These are phyloP conservation scores for Heliamphora exappendiculata DNA, from an alignment of 148 eudicot genomes.

Conservation along the genomic window DNA sequence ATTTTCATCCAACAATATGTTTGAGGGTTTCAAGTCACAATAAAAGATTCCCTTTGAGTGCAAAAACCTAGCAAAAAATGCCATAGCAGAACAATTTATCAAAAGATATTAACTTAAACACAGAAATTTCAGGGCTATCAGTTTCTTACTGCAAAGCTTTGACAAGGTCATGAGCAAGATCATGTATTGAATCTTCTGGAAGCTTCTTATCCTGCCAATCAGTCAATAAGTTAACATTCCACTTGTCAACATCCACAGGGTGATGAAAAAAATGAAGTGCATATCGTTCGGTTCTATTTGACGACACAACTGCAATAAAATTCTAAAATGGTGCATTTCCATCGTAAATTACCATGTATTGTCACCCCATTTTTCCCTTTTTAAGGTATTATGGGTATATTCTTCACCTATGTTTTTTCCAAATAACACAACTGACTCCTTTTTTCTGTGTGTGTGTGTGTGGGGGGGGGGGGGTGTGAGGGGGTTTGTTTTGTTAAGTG, in stretches of 20 bases:
- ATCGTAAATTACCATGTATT: background rate
- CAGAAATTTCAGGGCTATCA: background rate
- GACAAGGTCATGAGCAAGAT: conserved; percentile 65
- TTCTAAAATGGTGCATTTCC: background rate
- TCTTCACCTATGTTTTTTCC: too few relatives aligned
- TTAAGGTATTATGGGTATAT: too few relatives aligned
- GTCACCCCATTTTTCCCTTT: background rate
- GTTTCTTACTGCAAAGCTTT: conserved; percentile 75
- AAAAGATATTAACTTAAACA: conserved; percentile 4
- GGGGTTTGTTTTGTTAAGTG: too few relatives aligned
- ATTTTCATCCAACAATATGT: conserved; percentile 88
- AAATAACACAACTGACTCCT: too few relatives aligned
- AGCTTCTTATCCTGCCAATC: conserved; percentile 70
- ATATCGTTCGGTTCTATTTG: background rate
- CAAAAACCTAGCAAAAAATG: conserved; percentile 50
- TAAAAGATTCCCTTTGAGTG: conserved; percentile 92
- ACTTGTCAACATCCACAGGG: background rate
- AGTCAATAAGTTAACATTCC: background rate
- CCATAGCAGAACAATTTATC: background rate
- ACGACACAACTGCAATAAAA: background rate
- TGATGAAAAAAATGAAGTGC: background rate
- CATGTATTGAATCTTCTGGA: conserved; percentile 93
- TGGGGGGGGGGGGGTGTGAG: too few relatives aligned
- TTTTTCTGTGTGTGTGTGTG: too few relatives aligned
- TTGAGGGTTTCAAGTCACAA: conserved; percentile 94